Percentiles rank a stretch among this genome's conserved stretches.
phyloP scores from a whole-genome alignment of 1,284 basidiomycete species.

The Ustilago bromivora region DNA sequence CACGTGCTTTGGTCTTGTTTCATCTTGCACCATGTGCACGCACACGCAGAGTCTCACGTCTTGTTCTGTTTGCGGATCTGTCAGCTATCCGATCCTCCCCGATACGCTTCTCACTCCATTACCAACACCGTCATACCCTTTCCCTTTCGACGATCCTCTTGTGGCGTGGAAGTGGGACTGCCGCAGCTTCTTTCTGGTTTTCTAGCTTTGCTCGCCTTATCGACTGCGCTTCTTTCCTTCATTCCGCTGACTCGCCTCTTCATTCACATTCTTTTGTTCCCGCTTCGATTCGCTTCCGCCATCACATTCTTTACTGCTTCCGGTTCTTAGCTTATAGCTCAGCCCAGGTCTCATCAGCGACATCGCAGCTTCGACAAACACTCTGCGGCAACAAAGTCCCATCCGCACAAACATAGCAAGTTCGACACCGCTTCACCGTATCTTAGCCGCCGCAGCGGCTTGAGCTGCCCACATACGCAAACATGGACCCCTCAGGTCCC shows the following conservation, averaged over 20 bases:
- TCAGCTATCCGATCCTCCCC: neutral
- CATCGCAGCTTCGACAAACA: neutral
- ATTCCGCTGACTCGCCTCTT: neutral
- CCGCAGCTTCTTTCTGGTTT: neutral
- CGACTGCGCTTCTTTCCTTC: constrained; percentile 1
- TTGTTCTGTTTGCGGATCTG: neutral
- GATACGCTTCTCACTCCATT: neutral
- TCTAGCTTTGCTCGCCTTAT: neutral
- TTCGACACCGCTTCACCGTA: neutral
- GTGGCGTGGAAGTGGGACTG: neutral
- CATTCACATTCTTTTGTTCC: constrained; percentile 5
- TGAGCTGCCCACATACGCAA: constrained; percentile 11
- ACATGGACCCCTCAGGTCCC: constrained; percentile 38
- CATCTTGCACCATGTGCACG: neutral
- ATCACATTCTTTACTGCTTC: constrained; percentile 4
- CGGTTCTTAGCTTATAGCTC: constrained; percentile 3
- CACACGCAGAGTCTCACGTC: neutral
- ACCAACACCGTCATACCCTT: neutral
- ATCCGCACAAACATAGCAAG: neutral
- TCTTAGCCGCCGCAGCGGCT: constrained; percentile 17
- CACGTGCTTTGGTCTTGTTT: neutral
- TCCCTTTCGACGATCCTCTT: neutral
- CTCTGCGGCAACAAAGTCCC: neutral
- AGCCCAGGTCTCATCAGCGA: neutral
- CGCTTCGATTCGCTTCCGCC: neutral